A percentile compares a stretch with the other conserved stretches of the same genome.
phyloP scores from a whole-genome alignment of 2,329 filamentous ascomycete species.

The Dichotomopilus funicola region DNA sequence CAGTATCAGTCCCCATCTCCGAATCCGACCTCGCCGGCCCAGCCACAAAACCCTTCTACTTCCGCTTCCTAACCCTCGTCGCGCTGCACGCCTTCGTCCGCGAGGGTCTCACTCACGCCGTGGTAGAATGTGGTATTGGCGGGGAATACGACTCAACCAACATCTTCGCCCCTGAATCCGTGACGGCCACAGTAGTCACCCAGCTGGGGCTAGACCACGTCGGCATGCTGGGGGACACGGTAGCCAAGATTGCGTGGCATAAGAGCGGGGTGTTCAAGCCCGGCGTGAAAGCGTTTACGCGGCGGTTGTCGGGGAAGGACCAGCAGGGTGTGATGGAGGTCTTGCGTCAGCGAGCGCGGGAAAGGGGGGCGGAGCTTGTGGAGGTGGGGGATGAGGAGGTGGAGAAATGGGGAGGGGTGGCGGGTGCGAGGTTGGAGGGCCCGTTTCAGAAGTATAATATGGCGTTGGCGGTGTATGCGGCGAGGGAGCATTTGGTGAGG shows the following conservation, averaged over 20 bases:
- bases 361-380: conserved; percentile 44
- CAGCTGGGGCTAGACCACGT: conserved; percentile 66
- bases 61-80: conserved; percentile 83
- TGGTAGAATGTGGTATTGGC: conserved; percentile 91
- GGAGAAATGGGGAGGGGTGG: conserved; percentile 37
- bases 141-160: conserved; percentile 93
- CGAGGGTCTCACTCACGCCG: conserved; percentile 69
- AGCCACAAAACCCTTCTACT: conserved; percentile 77
- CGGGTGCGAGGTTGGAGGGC: conserved; percentile 37
- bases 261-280: conserved; percentile 64
- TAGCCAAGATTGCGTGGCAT: conserved; percentile 65
- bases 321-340: conserved; percentile 25
- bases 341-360: conserved; percentile 43
- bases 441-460: conserved; percentile 54
- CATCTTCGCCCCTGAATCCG: conserved; percentile 54
- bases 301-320: neutral
- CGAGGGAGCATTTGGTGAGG: conserved; percentile 48
- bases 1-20: no score
- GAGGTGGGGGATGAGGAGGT: conserved; percentile 37
- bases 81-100: conserved; percentile 76
- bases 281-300: conserved; percentile 33
- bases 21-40: conserved; percentile 42
- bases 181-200: conserved; percentile 54
- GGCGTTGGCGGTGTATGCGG: conserved; percentile 49
- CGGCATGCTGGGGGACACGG: conserved; percentile 52